Evolutionary conservation across 345 rosid genomes (phyloP).

Genomic region (Brassica carinata): DNA sequence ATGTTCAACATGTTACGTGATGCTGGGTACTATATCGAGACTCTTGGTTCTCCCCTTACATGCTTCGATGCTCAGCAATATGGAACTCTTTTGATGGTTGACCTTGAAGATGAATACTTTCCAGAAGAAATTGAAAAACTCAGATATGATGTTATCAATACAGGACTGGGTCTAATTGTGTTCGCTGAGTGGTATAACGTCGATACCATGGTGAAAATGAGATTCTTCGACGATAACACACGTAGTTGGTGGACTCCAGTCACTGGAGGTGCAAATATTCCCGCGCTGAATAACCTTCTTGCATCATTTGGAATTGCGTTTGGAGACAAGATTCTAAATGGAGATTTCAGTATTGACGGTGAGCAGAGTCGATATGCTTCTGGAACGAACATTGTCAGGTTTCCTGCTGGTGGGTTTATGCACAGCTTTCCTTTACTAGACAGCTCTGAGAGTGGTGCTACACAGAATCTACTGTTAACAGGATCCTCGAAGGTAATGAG

Average conservation of each 20-base stretch:
- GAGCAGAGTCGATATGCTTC: constrained; percentile 99
- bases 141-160: constrained; percentile 72
- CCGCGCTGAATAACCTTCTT: constrained; percentile 89
- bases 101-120: constrained; percentile 94
- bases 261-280: constrained; percentile 97
- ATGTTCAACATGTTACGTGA: constrained; percentile 95
- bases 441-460: constrained; percentile 97
- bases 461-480: constrained; percentile 69
- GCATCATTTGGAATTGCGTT: constrained; percentile 98
- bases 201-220: constrained; percentile 97
- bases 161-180: constrained; percentile 84
- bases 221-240: constrained; percentile 97
- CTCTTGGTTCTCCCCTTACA: constrained; percentile 95
- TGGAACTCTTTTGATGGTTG: constrained; percentile 94
- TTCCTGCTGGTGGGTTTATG: constrained; percentile 83
- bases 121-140: constrained; percentile 90
- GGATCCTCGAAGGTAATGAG: constrained; percentile 60
- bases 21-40: constrained; percentile 90
- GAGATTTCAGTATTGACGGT: constrained; percentile 86
- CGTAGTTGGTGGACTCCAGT: constrained; percentile 99
- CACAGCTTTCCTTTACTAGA: constrained; percentile 91
- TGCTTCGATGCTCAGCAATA: constrained; percentile 92
- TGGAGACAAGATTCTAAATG: constrained; percentile 93
- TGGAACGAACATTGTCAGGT: constrained; percentile 90
- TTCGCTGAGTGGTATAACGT: constrained; percentile 99